Percentiles rank a stretch among this genome's conserved stretches.
Conservation (phyloP, 2,329 filamentous ascomycete species). For the Coniochaeta pulveracea region DNA sequence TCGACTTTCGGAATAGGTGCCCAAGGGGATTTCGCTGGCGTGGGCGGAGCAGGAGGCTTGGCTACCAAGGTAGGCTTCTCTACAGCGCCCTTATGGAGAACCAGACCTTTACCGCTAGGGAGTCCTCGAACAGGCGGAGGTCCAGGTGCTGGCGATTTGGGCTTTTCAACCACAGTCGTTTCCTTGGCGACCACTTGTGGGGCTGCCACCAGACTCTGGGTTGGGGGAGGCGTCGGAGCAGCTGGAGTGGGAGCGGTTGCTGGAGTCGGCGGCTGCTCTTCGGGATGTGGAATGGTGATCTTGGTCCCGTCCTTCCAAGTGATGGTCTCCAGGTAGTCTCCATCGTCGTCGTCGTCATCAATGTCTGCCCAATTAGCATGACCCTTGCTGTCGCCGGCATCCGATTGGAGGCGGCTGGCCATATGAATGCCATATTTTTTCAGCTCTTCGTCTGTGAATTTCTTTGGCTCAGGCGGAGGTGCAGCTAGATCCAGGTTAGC, state of each 20-base stretch:
- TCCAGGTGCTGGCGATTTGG: constrained; percentile 28
- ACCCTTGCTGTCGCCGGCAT: constrained; percentile 60
- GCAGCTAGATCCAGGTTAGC: constrained; percentile 31
- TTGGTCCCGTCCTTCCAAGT: constrained; percentile 86
- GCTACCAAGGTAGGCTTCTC: constrained; percentile 65
- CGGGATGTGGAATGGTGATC: constrained; percentile 56
- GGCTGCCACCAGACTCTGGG: constrained; percentile 16
- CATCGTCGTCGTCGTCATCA: constrained; percentile 80
- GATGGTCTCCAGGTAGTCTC: constrained; percentile 74
- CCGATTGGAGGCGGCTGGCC: constrained; percentile 64
- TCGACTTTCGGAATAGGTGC: constrained; percentile 77
- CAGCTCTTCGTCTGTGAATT: constrained; percentile 78
- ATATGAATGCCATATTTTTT: constrained; percentile 82
- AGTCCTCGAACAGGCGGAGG: too few relatives aligned
- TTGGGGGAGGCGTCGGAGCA: constrained; percentile 17
- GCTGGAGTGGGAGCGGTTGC: constrained; percentile 14
- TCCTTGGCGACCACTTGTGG: constrained; percentile 14
- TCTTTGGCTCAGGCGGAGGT: constrained; percentile 61
- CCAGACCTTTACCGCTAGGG: constrained; percentile 39
- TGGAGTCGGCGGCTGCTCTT: constrained; percentile 29
- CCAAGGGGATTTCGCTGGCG: constrained; percentile 84
- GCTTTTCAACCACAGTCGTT: constrained; percentile 24
- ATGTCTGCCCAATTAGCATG: constrained; percentile 85
- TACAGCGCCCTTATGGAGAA: constrained; percentile 49
- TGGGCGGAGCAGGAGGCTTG: constrained; percentile 55